Percentiles rank a stretch among this genome's conserved stretches.
These are phyloP conservation scores for Globisporangium solare DNA, from an alignment of 352 stramenopile species.

Conservation along the genomic window DNA sequence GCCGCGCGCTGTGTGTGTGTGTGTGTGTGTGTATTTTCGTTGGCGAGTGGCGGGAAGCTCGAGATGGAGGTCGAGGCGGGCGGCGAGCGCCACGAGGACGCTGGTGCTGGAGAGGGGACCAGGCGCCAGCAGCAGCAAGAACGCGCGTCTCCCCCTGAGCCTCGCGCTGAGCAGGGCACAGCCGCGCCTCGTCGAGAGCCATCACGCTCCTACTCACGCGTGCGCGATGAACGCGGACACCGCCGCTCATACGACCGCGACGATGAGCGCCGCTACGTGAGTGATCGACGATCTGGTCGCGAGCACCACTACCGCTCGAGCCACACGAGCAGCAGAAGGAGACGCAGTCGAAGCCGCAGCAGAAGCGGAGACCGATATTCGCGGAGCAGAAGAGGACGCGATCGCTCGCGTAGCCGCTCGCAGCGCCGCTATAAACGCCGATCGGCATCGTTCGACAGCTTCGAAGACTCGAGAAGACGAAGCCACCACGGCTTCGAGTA, in stretches of 20 bases:
- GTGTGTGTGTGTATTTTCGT: background rate
- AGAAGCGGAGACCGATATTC: conserved; percentile 7
- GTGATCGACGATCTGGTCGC: background rate
- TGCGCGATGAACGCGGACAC: conserved; percentile 1
- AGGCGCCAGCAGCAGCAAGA: background rate
- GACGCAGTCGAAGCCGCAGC: conserved; percentile 7
- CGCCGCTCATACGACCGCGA: background rate
- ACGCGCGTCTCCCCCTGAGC: too few species aligned
- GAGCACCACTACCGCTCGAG: background rate
- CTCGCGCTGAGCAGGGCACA: background rate
- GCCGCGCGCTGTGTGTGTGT: too few species aligned
- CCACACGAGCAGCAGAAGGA: conserved; percentile 4
- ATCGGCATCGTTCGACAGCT: conserved; percentile 6
- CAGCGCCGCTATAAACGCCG: conserved; percentile 2
- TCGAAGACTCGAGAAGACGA: background rate
- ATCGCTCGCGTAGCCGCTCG: conserved; percentile 13
- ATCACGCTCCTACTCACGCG: conserved; percentile 1
- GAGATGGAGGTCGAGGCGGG: conserved; percentile 5
- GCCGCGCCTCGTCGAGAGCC: background rate
- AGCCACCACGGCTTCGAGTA: background rate
- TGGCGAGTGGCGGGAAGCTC: conserved; percentile 2
- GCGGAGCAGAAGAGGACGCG: conserved; percentile 3
- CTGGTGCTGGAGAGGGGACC: background rate
- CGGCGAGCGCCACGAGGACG: background rate
- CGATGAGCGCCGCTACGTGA: background rate